phyloP scores from a whole-genome alignment of 257 asterid genomes.

The Przewalskia tangutica region DNA sequence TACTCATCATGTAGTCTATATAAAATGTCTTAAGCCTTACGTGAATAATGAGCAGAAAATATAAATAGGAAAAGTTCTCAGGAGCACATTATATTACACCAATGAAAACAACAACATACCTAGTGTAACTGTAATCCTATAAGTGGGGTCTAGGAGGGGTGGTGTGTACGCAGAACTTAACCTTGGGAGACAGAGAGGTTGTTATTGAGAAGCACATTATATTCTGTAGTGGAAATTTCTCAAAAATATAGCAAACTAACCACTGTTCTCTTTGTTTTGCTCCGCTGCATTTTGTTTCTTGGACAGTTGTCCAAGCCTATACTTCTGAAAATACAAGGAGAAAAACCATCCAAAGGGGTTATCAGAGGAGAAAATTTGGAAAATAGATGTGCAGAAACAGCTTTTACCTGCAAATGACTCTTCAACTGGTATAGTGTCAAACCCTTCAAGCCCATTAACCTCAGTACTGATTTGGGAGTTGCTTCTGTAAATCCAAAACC shows the following conservation, averaged over 20 bases:
- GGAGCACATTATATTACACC: no score
- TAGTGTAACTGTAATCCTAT: no score
- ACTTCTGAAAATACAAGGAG: constrained; percentile 41
- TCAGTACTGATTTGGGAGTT: constrained; percentile 83
- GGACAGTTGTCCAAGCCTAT: constrained; percentile 73
- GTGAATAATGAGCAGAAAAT: not conserved
- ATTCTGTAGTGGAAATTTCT: not conserved
- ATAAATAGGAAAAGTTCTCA: not conserved
- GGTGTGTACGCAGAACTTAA: no score
- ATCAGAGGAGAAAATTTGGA: not conserved
- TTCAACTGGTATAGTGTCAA: constrained; percentile 76
- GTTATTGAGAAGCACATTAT: no score
- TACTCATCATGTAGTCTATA: not conserved
- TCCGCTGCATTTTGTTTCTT: constrained; percentile 36
- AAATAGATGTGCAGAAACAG: not conserved
- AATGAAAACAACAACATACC: no score
- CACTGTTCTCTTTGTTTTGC: constrained; percentile 32
- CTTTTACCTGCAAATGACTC: constrained; percentile 77
- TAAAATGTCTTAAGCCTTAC: not conserved
- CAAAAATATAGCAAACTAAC: constrained; percentile 21
- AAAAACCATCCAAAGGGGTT: not conserved
- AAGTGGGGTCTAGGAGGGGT: no score
- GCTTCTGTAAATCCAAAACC: constrained; percentile 55
- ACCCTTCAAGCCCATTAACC: constrained; percentile 84
- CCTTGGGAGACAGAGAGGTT: no score